These are phyloP conservation scores for Ophiostoma montium DNA, from an alignment of 2,329 filamentous ascomycete genomes.

Conservation along the genomic window DNA sequence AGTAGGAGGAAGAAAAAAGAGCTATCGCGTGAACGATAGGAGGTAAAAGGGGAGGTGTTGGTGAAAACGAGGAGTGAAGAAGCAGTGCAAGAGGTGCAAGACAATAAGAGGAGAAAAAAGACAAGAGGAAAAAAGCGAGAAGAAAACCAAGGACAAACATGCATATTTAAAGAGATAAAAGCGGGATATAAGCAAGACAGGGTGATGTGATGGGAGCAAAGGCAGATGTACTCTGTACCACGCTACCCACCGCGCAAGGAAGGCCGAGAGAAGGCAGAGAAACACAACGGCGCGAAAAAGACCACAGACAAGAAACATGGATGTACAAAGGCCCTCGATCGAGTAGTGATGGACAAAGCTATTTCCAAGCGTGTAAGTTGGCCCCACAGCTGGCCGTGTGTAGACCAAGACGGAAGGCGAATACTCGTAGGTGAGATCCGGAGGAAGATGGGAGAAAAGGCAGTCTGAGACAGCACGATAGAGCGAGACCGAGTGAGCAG, in stretches of 20 bases:
- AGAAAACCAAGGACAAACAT: neutral
- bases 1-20: neutral
- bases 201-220: neutral
- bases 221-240: neutral
- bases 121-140: neutral
- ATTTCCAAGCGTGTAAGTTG: neutral
- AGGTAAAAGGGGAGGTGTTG: too few relatives aligned
- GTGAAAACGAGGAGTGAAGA: neutral
- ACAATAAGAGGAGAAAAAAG: neutral
- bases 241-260: neutral
- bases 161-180: neutral
- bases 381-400: neutral
- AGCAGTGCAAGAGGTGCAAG: neutral
- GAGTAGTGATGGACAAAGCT: neutral
- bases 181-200: neutral
- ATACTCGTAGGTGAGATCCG: too few relatives aligned
- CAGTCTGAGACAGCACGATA: too few relatives aligned
- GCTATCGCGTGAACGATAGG: neutral
- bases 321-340: too few relatives aligned
- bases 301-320: neutral
- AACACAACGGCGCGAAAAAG: neutral
- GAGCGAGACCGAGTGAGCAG: neutral
- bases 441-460: too few relatives aligned
- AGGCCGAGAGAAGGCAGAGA: neutral
- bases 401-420: too few relatives aligned